Conservation (phyloP, 2,329 filamentous ascomycete genomes). For the Penicillium sclerotigenum region DNA sequence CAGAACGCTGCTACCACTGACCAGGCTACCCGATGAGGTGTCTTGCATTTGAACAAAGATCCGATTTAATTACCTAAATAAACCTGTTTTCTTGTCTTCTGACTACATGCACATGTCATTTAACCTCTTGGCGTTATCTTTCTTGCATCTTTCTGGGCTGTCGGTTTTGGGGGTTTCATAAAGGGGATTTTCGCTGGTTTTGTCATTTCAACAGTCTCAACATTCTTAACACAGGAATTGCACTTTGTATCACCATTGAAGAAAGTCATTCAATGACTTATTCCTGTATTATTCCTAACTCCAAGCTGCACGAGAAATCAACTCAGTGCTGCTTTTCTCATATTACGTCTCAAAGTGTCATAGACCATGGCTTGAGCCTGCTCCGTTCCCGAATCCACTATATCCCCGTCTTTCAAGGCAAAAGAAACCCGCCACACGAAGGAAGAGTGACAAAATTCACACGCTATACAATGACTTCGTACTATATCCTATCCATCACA, state of each 20-base stretch:
- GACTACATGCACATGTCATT: background rate
- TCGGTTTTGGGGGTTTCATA: slow-evolving; percentile 12
- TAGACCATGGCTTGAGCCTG: background rate
- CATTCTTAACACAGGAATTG: slow-evolving; percentile 13
- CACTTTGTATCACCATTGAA: slow-evolving; percentile 19
- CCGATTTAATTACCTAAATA: background rate
- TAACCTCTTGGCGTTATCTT: slow-evolving; percentile 12
- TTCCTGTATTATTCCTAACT: slow-evolving; percentile 4
- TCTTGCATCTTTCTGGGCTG: slow-evolving; percentile 19
- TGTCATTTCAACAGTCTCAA: slow-evolving; percentile 7
- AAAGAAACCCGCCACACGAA: background rate
- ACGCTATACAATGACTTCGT: background rate
- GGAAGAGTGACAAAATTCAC: background rate
- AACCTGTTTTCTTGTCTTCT: background rate
- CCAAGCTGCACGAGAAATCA: slow-evolving; percentile 1
- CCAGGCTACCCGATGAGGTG: slow-evolving; percentile 28
- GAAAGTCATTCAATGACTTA: slow-evolving; percentile 6
- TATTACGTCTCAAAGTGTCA: slow-evolving; percentile 1
- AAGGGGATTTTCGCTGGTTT: slow-evolving; percentile 6
- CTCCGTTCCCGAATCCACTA: background rate
- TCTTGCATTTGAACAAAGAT: background rate
- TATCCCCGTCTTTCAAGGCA: background rate
- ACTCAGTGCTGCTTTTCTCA: background rate
- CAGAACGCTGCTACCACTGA: slow-evolving; percentile 24
- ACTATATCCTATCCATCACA: background rate